Base-by-base conservation (phyloP, 1,284 basidiomycete species). In the Ceratobasidium sp. region DNA sequence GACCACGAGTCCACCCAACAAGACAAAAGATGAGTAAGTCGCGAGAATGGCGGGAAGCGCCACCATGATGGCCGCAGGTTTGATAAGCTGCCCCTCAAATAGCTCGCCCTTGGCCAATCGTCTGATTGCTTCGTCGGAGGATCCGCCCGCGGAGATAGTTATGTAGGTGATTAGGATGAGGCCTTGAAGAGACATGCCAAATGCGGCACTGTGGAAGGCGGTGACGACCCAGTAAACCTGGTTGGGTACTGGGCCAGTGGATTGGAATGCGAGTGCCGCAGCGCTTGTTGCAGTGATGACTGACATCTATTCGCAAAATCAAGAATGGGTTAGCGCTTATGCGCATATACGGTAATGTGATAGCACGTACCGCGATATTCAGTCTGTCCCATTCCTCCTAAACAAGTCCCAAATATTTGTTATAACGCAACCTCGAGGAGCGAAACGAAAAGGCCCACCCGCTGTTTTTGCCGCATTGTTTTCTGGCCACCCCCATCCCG, bases 301-400 rank as follows among this genome's bases (percentile, higher is more conserved):
- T 5, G 63, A 65, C 22, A 65, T 14, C 63, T 65, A 29, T 29
- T n/a, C n/a, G n/a, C n/a, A n/a, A n/a, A n/a, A 31, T 24, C 45
- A 15, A 17, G 19, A 6, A 29, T 41, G 36, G 11, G 36, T 41
- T 41, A 4, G n/a, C n/a, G n/a, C n/a, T n/a, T n/a, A n/a, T n/a
- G n/a, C n/a, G n/a, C 36, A 11, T 41, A 41, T 41, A 11, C 11
- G 4, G 4, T 41, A 41, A 4, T 5, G 6, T 41, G 6, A 41
- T 41, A 11, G 6, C 36, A 41, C 64, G 17, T 19, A 66, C 64
- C 5, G 64, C 48, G 1, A 54, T 66, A 44, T 66, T 66, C 19
- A 54, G 19, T 36, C 64, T 53, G 36, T 66, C 64, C 64, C 64
- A 66, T 27, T 66, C 64, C 36, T 66, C 64, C 64, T 47, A 27